phyloP scores from a whole-genome alignment of 2,329 filamentous ascomycete species.

The Botrytis fabae region DNA sequence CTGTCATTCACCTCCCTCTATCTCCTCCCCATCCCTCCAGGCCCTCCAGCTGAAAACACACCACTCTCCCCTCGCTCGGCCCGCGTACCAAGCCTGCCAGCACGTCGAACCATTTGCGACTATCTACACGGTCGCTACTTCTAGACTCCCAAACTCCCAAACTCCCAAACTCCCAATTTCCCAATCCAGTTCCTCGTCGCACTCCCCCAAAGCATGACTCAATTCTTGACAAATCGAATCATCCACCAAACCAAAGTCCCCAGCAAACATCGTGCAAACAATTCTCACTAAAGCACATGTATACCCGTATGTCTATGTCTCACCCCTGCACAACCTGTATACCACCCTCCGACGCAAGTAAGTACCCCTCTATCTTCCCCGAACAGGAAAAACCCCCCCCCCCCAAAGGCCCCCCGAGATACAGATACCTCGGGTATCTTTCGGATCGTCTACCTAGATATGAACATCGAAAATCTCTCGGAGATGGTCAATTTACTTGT shows the following conservation, averaged over 20 bases:
- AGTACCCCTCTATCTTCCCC: background rate
- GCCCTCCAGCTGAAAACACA: constrained; percentile 8
- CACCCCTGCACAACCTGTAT: background rate
- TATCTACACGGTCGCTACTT: background rate
- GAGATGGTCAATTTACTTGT: background rate
- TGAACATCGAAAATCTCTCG: background rate
- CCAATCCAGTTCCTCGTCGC: background rate
- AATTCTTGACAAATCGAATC: background rate
- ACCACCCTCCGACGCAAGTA: background rate
- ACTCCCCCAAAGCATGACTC: background rate
- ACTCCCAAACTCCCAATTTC: background rate
- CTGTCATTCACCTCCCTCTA: background rate
- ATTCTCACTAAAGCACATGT: background rate
- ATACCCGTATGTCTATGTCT: background rate
- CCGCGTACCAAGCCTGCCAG: constrained; percentile 9
- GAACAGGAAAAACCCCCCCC: background rate
- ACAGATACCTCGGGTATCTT: constrained; percentile 1
- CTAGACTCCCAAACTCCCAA: background rate
- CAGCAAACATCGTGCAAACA: background rate
- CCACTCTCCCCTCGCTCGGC: background rate
- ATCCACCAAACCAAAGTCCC: background rate
- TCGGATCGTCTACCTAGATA: background rate
- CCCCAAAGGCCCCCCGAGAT: background rate
- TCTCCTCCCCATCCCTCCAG: background rate
- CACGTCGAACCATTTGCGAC: background rate